Conservation (phyloP, 1,284 basidiomycete genomes). For the Naganishia albida region DNA sequence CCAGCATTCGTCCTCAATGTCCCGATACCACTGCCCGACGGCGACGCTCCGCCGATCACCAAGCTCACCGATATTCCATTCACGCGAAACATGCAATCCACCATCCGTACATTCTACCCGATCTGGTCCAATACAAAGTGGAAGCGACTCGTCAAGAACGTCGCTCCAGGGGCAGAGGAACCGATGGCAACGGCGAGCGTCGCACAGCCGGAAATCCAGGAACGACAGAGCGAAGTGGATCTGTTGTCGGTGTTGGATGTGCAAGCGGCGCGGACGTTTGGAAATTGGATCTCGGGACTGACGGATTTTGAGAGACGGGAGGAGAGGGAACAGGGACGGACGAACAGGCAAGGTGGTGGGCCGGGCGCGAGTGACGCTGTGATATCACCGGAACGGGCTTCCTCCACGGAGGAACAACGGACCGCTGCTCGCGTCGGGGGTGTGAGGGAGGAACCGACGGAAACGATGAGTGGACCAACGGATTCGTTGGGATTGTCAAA, state of each 20-base stretch:
- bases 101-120: slow-evolving; percentile 5
- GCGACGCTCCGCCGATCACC: background rate
- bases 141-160: slow-evolving; percentile 8
- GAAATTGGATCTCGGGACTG: slow-evolving; percentile 29
- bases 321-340: background rate
- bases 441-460: background rate
- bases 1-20: slow-evolving; percentile 31
- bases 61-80: slow-evolving; percentile 26
- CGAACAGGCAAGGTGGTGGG: background rate
- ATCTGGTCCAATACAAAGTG: slow-evolving; percentile 24
- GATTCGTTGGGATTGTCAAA: background rate
- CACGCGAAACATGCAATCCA: slow-evolving; percentile 15
- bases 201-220: background rate
- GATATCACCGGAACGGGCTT: no score
- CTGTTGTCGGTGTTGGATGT: slow-evolving; percentile 23
- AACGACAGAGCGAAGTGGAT: background rate
- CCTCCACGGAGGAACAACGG: no score
- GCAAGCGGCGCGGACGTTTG: slow-evolving; percentile 20
- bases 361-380: no score
- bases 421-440: background rate
- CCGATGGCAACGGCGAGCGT: background rate
- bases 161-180: background rate
- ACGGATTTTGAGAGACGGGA: slow-evolving; percentile 25
- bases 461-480: background rate
- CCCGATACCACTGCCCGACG: slow-evolving; percentile 20